Base-by-base conservation (phyloP, 768 basidiomycete species). In the Rhodotorula diobovata region DNA sequence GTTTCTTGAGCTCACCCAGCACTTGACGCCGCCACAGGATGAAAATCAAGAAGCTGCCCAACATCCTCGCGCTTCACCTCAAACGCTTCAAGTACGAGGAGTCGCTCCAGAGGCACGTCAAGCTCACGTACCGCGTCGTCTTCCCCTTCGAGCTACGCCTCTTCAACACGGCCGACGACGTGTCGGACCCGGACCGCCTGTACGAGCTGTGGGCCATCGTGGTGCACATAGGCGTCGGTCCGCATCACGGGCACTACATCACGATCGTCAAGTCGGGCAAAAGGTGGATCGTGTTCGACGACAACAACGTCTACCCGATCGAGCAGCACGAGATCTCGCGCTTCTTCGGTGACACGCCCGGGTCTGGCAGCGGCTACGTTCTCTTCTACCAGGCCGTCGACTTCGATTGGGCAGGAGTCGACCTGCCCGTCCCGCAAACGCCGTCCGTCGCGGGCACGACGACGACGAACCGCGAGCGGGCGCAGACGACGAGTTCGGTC, bases 1-100 rank as follows among this genome's bases (percentile, higher is more conserved):
- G 23, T 10, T 12, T 11, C 8, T 12, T 28, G 46, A 28, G 25
- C 4, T 30, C 23, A 0, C 28, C 14, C 39, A 41, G 34, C 34
- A n/a, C n/a, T n/a, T 21, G 4, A 30, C 21, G 55, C 14, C 43
- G 3, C 39, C 57, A 20, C 79, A 96, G 95, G 77, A 98, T 99
- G 95, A 99, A 99, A 82, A 93, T 99, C 80, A 97, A 97, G 83
- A 90, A 88, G 76, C 84, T 97, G 1, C 96, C 96, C 1, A 95
- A 97, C 79, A 85, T 99, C 48, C 87, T 99, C 34, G 93, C 95
- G 21, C 85, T 99, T 35, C 96, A 99, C 80, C 83, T 99, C 58
- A 99, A 99, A 83, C 87, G 96, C 45, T 99, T 99, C 88, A 99
- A 99, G 81, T 96, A 93, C 79, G 93, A 96, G 80, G 95, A 97